Evolutionary conservation across 495 filamentous ascomycete genomes (phyloP).

Genomic region (Podospora appendiculata): DNA sequence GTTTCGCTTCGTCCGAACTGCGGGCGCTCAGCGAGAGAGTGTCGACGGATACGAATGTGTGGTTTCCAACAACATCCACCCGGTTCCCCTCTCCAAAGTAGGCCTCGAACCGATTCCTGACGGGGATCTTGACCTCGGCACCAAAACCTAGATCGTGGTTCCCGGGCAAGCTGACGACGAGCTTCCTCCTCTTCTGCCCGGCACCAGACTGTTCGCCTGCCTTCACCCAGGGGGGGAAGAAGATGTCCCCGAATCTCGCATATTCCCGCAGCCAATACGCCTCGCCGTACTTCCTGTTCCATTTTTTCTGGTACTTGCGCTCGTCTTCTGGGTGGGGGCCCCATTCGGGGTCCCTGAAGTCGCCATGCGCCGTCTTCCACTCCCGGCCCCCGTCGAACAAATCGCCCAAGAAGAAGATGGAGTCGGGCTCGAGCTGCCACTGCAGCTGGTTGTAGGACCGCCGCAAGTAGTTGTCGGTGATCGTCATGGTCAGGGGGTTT

Average conservation of each 20-base stretch:
- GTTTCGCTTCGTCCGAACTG: constrained; percentile 30
- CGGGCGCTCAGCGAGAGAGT: constrained; percentile 74
- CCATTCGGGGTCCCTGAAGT: constrained; percentile 55
- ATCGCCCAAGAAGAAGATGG: constrained; percentile 85
- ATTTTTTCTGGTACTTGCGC: constrained; percentile 51
- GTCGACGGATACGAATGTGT: constrained; percentile 90
- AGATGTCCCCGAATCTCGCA: constrained; percentile 69
- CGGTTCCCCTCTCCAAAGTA: constrained; percentile 88
- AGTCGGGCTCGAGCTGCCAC: constrained; percentile 63
- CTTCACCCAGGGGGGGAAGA: constrained; percentile 54
- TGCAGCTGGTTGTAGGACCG: constrained; percentile 71
- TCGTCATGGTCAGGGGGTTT: constrained; percentile 64
- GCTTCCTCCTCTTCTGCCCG: constrained; percentile 46
- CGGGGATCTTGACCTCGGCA: constrained; percentile 66
- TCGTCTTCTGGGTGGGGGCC: constrained; percentile 40
- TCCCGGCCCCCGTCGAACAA: constrained; percentile 95
- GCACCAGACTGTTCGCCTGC: constrained; percentile 26
- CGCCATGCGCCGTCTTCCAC: constrained; percentile 63
- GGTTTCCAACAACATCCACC: constrained; percentile 86
- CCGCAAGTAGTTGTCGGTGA: constrained; percentile 84
- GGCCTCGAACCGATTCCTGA: constrained; percentile 73
- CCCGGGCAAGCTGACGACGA: constrained; percentile 78
- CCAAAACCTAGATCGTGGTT: constrained; percentile 98
- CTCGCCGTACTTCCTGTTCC: constrained; percentile 63
- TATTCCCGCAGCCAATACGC: constrained; percentile 81